Evolutionary conservation across 495 filamentous ascomycete species (phyloP), one percentile per base, ranked within the genome.

Genomic region (Lineolata rhizophorae): DNA sequence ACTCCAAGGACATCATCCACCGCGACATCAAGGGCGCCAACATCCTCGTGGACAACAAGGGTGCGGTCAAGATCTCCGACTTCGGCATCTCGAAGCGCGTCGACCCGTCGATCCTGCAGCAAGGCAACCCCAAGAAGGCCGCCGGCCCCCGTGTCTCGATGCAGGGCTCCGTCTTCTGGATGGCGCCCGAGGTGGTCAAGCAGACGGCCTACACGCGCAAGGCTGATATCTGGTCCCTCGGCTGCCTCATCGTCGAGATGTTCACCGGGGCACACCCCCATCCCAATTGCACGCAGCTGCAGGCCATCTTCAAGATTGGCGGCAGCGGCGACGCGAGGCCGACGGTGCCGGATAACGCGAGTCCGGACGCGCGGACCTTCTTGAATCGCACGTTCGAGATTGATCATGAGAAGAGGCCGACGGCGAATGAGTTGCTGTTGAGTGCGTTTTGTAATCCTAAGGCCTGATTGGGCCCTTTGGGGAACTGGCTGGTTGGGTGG

Each of bases 1-100:
- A 99, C 50, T 78, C 75, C 50, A 67, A 72, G 33, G 84, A 92
- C 44, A 95, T 99, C 52, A 95, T 99, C 46, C 87, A 99, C 51
- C 77, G 87, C 34, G 87, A 99, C 54, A 94, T 95, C 64, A 95
- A 95, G 56, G 85, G 85, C 31, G 85, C 85, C 48, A 99, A 99
- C 49, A 85, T 99, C 40, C 76, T 99, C 14, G 87, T 99, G 30
- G 87, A 99, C 55, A 95, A 94, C 60, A 94, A 95, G 51, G 87
- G 87, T 26, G 82, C 81, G 27, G 90, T 99, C 60, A 99, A 99
- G 55, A 99, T 99, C 34, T 94, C 85, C 13, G 87, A 99, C 60
- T 99, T 99, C 44, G 87, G 87, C 52, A 95, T 99, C 50, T 90
- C 79, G 36, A 99, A 99, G 62, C 91, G 84, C 39, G 78, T 92